Evolutionary conservation across 2,329 filamentous ascomycete genomes (phyloP), one percentile per base, ranked within the genome.

Genomic region (Lachnellula arida): DNA sequence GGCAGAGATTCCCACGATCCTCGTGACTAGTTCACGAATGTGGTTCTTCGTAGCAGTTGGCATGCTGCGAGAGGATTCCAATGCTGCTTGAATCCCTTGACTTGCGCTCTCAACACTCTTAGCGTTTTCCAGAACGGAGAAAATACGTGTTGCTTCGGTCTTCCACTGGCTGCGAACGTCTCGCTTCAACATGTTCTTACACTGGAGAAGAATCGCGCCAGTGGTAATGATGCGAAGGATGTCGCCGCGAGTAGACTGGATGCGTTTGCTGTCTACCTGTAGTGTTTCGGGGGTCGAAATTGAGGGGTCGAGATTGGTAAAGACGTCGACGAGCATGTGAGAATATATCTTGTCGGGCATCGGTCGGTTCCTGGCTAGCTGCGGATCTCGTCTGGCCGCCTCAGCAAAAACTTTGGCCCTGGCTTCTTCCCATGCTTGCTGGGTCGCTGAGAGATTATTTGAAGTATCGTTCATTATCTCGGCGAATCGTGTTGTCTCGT

Each of bases 141-240:
- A 82, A 61, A 92, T 82, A n/a, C 88, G 83, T 2, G 77, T 75
- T 0, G 88, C 87, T 71, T 92, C 87, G 23, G 78, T 81, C 71
- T 86, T 89, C 89, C 89, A 94, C 19, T 87, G 84, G 12, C 81
- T 81, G 46, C 89, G 84, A 3, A 91, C 87, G 66, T 93, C 89
- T 15, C 89, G 84, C 72, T 91, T 92, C 34, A 94, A 79, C 7
- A 93, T 76, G 63, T 91, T 93, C 75, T 94, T 94, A 71, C 86
- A 87, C 51, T 91, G 90, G 14, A 93, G 74, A 28, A 92, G 75
- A 48, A 93, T 86, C 0, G 88, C 86, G 1, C 87, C 88, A 3
- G 87, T 81, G 1, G 87, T 88, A 22, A 89, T 81, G 63, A 93
- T 86, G 46, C 84, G 81, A 46, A 86, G 73, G 0, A 84, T 77